phyloP scores from a whole-genome alignment of 371 early-diverging fungal genomes.

The Funneliformis caledonium region DNA sequence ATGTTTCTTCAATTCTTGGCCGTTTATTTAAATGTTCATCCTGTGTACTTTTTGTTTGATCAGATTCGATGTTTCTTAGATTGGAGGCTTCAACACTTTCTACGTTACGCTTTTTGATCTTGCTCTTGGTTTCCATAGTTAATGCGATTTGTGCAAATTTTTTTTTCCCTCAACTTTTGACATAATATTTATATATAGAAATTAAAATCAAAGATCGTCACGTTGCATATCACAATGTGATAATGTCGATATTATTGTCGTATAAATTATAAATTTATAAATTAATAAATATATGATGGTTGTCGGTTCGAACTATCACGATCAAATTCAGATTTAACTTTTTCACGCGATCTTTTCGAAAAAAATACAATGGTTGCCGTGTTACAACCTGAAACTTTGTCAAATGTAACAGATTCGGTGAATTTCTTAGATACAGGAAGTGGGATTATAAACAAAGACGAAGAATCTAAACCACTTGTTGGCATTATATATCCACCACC shows the following conservation, averaged over 20 bases:
- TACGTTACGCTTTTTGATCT: not conserved
- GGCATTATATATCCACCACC: slow-evolving; percentile 39
- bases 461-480: slow-evolving; percentile 29
- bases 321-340: not conserved
- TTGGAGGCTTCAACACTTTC: not conserved
- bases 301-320: not conserved
- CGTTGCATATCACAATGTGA: too few relatives aligned
- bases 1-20: not conserved
- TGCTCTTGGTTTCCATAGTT: too few relatives aligned
- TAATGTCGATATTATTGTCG: too few relatives aligned
- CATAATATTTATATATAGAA: too few relatives aligned
- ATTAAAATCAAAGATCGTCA: too few relatives aligned
- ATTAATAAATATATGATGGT: too few relatives aligned
- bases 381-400: not conserved
- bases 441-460: not conserved
- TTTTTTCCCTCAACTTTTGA: too few relatives aligned
- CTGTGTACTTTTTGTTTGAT: not conserved
- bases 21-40: not conserved
- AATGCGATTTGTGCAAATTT: too few relatives aligned
- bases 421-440: not conserved
- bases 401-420: not conserved
- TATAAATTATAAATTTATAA: too few relatives aligned
- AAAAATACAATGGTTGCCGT: not conserved
- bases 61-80: not conserved
- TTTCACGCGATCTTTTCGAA: not conserved